Evolutionary conservation across 331 rosid genomes (phyloP).

Genomic region (Stylosanthes scabra): DNA sequence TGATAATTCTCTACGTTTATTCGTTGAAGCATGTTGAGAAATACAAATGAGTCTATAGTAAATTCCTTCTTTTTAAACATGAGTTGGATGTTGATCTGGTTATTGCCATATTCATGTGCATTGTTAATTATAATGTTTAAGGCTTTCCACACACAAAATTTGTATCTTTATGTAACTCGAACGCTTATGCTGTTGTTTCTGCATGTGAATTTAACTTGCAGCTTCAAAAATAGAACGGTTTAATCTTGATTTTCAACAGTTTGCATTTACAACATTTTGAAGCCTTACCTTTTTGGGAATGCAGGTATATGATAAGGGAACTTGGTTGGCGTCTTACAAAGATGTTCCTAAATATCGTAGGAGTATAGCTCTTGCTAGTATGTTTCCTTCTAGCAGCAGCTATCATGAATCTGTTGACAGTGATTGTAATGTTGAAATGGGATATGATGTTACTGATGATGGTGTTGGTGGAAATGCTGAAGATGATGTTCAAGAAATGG

Average conservation of each 20-base stretch:
- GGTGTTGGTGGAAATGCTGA: conserved; percentile 49
- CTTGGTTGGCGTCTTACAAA: conserved; percentile 74
- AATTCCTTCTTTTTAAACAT: conserved; percentile 20
- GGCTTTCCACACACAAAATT: conserved; percentile 22
- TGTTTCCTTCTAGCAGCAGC: conserved; percentile 89
- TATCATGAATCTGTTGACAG: conserved; percentile 39
- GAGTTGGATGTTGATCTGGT: conserved; percentile 20
- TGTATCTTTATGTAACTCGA: conserved; percentile 7
- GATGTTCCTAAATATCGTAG: conserved; percentile 71
- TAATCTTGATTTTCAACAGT: conserved; percentile 16
- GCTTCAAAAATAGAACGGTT: conserved; percentile 10
- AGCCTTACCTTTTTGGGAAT: conserved; percentile 37
- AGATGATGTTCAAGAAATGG: conserved; percentile 45
- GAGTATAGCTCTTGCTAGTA: conserved; percentile 64
- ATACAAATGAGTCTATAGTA: not conserved
- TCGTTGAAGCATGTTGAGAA: too few relatives aligned
- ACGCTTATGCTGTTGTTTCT: conserved; percentile 10
- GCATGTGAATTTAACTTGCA: conserved; percentile 9
- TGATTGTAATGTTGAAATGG: conserved; percentile 41
- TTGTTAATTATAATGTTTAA: not conserved
- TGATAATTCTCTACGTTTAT: not conserved
- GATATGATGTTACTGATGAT: conserved; percentile 46
- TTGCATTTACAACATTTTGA: conserved; percentile 9
- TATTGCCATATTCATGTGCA: conserved; percentile 2
- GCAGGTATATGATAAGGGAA: conserved; percentile 84